Percentiles rank a stretch among this genome's conserved stretches.
These are phyloP conservation scores for Onygena corvina DNA, from an alignment of 2,329 filamentous ascomycete species.

Conservation along the genomic window DNA sequence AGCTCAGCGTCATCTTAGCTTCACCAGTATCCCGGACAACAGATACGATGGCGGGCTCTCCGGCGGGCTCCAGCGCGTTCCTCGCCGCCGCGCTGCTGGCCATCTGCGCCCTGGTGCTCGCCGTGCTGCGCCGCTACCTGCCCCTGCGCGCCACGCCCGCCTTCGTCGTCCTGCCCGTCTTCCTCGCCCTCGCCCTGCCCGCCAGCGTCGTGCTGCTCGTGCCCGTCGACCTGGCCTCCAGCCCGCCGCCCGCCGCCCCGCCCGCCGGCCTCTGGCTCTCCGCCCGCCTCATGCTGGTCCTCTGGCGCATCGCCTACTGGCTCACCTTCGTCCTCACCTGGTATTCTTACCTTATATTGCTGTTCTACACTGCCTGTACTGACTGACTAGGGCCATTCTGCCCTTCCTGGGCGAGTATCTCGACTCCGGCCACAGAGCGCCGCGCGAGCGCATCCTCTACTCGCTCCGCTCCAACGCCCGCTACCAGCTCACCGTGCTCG, in stretches of 20 bases:
- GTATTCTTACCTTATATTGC: constrained; percentile 38
- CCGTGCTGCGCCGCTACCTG: constrained; percentile 80
- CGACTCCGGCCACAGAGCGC: constrained; percentile 84
- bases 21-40: too few relatives aligned
- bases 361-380: constrained; percentile 8
- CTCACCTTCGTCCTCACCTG: constrained; percentile 90
- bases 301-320: constrained; percentile 96
- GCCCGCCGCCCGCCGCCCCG: constrained; percentile 58
- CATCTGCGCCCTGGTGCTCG: constrained; percentile 64
- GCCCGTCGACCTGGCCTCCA: constrained; percentile 89
- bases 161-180: constrained; percentile 82
- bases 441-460: constrained; percentile 67
- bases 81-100: constrained; percentile 57
- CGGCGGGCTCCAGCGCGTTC: constrained; percentile 70
- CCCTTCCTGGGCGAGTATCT: constrained; percentile 89
- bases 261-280: constrained; percentile 79
- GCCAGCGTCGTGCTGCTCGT: constrained; percentile 84
- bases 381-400: constrained; percentile 60
- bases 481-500: constrained; percentile 72
- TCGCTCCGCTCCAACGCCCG: constrained; percentile 77
- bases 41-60: constrained; percentile 22
- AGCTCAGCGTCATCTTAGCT: too few relatives aligned
- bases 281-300: constrained; percentile 62
- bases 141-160: constrained; percentile 81
- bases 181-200: constrained; percentile 87